Conservation (phyloP, 1,284 basidiomycete species). For the Trichosporon inkin region DNA sequence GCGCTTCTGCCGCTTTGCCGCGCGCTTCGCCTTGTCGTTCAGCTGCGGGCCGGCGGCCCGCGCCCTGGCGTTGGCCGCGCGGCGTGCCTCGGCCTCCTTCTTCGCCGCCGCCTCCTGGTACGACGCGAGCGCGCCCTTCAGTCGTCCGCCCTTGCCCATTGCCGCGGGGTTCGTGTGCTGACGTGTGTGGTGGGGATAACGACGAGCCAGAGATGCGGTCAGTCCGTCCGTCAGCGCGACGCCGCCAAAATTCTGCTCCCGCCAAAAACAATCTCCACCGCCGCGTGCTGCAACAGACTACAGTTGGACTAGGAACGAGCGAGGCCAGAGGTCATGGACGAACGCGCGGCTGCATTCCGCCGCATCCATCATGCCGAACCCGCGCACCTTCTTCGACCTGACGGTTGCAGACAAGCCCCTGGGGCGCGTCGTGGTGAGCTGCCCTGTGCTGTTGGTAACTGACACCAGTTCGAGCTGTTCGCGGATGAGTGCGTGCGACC, state of each 20-base stretch:
- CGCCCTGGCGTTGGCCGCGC: constrained; percentile 13
- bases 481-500: constrained; percentile 50
- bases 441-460: not conserved
- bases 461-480: constrained; percentile 70
- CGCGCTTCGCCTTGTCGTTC: constrained; percentile 27
- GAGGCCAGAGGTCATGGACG: no score
- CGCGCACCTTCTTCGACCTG: constrained; percentile 68
- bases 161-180: not conserved
- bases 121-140: constrained; percentile 32
- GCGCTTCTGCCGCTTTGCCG: constrained; percentile 22
- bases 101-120: constrained; percentile 26
- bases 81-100: constrained; percentile 18
- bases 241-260: constrained; percentile 9
- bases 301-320: no score
- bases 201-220: not conserved
- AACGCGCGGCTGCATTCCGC: not conserved
- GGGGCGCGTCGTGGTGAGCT: constrained; percentile 61
- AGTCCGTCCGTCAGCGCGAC: no score
- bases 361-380: constrained; percentile 28
- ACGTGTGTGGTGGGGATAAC: no score
- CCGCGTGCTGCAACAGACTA: no score
- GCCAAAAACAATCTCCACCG: constrained; percentile 3
- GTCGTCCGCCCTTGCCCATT: constrained; percentile 21
- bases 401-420: constrained; percentile 56
- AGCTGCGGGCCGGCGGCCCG: constrained; percentile 21